Evolutionary conservation across 1,284 basidiomycete genomes (phyloP), one percentile per base, ranked within the genome.

Genomic region (Irpex rosettiformis): DNA sequence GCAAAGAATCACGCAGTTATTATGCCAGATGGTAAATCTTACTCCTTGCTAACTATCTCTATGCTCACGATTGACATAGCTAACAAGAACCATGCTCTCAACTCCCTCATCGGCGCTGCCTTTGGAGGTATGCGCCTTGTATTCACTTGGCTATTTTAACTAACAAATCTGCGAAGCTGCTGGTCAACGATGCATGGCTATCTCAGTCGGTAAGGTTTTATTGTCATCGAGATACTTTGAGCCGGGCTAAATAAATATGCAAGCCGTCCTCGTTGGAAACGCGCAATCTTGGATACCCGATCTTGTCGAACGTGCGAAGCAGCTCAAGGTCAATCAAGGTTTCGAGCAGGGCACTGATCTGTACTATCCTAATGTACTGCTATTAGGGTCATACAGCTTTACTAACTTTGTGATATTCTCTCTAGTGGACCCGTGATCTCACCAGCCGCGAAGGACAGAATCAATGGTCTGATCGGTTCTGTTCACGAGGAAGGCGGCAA

Each of bases 1-100:
- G 96, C 96, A 40, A 99, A 99, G 80, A 99, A 98, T 71, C 96
- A 98, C 73, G 93, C 88, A 53, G 86, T 98, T 53, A 73, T 98
- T 65, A 95, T 98, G 92, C 93, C 95, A 27, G 96, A 98, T 73
- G 91, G 91, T 93, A 60, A 57, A 75, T 65, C 4, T 42, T 40
- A 33, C 55, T 48, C 57, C 11, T 5, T 1, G 4, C n/a, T 8
- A 4, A 7, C 11, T 37, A 13, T 30, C 59, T 22, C 37, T 37
- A 43, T 40, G 22, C 33, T 18, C 56, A 29, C 27, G 16, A 33
- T 28, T 22, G 22, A 37, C 58, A 6, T 62, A 94, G 96, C 96
- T 28, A 98, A 98, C 78, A 93, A 91, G 75, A 96, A 98, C 70
- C 82, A 93, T 54, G 89, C 96, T 13, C 77, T 99, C 60, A 98